Base-by-base conservation (phyloP, 2,329 filamentous ascomycete species). In the Pseudogymnoascus sp. region DNA sequence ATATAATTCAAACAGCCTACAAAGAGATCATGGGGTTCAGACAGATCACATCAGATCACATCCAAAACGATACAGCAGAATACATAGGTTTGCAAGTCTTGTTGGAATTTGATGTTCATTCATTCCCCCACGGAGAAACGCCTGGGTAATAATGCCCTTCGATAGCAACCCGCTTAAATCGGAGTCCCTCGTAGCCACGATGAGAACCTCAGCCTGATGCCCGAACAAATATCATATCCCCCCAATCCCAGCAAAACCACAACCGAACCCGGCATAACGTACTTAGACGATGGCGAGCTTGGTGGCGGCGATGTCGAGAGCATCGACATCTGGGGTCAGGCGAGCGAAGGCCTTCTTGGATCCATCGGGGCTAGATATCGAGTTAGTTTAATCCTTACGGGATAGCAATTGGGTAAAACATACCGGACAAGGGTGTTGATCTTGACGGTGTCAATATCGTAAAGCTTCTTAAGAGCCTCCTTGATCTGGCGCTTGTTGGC, bases 401-500 rank as follows among this genome's bases (percentile, higher is more conserved):
- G n/a, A n/a, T n/a, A n/a, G n/a, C n/a, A 39, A 7, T 19, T 12
- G 28, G n/a, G 39, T 42, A 19, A 66, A 66, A 75, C 84, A 64
- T 86, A 93, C 90, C 92, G 90, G 84, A 99, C 92, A 72, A 99
- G 86, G 72, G 94, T 99, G 88, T 99, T 99, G 85, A 99, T 92
- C 90, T 97, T 97, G 82, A 97, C 83, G 73, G 86, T 90, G 76
- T 97, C 93, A 71, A 99, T 94, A 79, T 97, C 94, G 80, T 99
- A 99, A 71, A 97, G 89, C 88, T 94, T 96, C 92, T 97, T 99
- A 72, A 99, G 84, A 68, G 93, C 90, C 74, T 87, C 84, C 87
- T 97, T 97, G 84, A 99, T 99, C 84, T 99, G 94, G 77, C 92
- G 88, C 91, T 99, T 99, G 88, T 99, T 99, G 79, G 93, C 88